Conservation (phyloP, 257 asterid genomes). For the Catharanthus roseus region DNA sequence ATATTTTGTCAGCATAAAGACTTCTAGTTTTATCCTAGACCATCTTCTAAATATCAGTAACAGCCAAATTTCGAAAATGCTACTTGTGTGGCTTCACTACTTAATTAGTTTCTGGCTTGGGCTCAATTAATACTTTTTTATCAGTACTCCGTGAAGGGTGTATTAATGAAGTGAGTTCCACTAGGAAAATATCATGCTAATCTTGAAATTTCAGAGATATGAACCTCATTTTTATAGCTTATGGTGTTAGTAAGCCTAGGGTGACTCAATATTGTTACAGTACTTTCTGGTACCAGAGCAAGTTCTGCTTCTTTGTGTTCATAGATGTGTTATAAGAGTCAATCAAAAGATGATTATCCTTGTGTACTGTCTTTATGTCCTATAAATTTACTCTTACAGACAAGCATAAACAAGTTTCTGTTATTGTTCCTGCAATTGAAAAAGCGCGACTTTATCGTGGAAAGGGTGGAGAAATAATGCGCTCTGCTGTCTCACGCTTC, state of each 20-base stretch:
- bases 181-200: background rate
- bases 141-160: background rate
- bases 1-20: background rate
- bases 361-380: background rate
- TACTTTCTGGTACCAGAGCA: background rate
- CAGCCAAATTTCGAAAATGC: background rate
- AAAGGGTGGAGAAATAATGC: constrained; percentile 99
- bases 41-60: background rate
- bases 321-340: background rate
- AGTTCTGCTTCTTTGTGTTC: background rate
- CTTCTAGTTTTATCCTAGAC: background rate
- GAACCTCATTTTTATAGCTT: background rate
- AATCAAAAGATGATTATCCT: background rate
- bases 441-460: constrained; percentile 97
- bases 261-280: constrained; percentile 1
- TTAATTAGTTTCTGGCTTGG: background rate
- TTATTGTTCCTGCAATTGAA: constrained; percentile 90
- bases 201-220: background rate
- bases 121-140: background rate
- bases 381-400: constrained; percentile 33
- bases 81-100: background rate
- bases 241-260: background rate
- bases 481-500: constrained; percentile 89
- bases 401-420: constrained; percentile 63
- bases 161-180: background rate